Evolutionary conservation across 2,329 filamentous ascomycete species (phyloP).

Genomic region (Penicillium glabrum): DNA sequence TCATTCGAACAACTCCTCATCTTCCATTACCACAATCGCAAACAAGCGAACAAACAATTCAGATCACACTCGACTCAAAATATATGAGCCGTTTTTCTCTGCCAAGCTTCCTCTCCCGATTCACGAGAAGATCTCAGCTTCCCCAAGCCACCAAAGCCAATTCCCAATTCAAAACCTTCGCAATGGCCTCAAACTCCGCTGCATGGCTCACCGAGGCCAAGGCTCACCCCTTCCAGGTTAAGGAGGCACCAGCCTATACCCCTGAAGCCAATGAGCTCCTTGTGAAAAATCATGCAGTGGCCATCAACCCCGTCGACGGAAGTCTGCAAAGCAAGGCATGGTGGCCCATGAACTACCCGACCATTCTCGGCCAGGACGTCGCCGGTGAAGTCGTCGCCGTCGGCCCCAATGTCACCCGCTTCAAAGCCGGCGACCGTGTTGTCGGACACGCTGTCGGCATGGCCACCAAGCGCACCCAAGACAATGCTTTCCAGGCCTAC

Average conservation of each 20-base stretch:
- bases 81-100: not conserved
- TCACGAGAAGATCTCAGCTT: not conserved
- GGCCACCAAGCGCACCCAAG: not conserved
- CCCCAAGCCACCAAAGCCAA: not conserved
- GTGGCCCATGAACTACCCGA: slow-evolving; percentile 34
- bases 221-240: not conserved
- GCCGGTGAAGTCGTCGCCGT: slow-evolving; percentile 50
- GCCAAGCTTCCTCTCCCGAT: not conserved
- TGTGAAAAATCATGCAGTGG: slow-evolving; percentile 41
- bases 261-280: slow-evolving; percentile 39
- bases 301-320: slow-evolving; percentile 48
- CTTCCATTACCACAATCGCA: not conserved
- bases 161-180: not conserved
- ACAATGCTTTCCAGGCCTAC: slow-evolving; percentile 24
- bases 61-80: not conserved
- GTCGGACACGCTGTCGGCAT: not conserved
- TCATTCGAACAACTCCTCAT: not conserved
- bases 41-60: not conserved
- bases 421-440: slow-evolving; percentile 45
- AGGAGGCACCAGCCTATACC: not conserved
- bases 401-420: slow-evolving; percentile 45
- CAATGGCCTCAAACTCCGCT: not conserved
- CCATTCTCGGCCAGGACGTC: slow-evolving; percentile 45
- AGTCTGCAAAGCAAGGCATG: slow-evolving; percentile 24
- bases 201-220: not conserved